Evolutionary conservation across 306 rosid genomes (phyloP).

Genomic region (Vicia villosa): DNA sequence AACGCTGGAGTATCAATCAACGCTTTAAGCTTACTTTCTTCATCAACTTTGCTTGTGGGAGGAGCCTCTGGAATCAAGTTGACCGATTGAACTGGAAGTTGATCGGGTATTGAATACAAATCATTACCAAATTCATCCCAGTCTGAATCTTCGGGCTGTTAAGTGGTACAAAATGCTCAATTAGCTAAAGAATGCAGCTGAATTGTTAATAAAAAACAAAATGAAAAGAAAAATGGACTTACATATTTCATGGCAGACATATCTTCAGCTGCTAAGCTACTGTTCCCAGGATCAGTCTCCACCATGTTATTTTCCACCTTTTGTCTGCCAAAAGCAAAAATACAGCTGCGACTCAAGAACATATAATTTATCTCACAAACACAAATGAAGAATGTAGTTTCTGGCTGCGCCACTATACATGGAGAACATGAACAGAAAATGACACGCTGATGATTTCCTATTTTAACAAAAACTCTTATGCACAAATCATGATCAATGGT

Average conservation of each 20-base stretch:
- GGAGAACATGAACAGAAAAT: slow-evolving; percentile 19
- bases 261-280: slow-evolving; percentile 52
- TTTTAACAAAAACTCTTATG: slow-evolving; percentile 12
- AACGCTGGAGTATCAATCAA: slow-evolving; percentile 81
- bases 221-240: slow-evolving; percentile 29
- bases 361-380: slow-evolving; percentile 23
- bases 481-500: slow-evolving; percentile 36
- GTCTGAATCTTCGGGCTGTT: slow-evolving; percentile 77
- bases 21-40: slow-evolving; percentile 94
- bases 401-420: slow-evolving; percentile 11
- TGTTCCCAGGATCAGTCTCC: slow-evolving; percentile 56
- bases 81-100: slow-evolving; percentile 61
- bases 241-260: slow-evolving; percentile 71
- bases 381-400: slow-evolving; percentile 4
- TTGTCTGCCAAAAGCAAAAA: slow-evolving; percentile 58
- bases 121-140: slow-evolving; percentile 99
- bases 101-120: slow-evolving; percentile 89
- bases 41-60: slow-evolving; percentile 76
- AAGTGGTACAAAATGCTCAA: slow-evolving; percentile 30
- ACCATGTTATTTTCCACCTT: slow-evolving; percentile 62
- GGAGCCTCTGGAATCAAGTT: slow-evolving; percentile 66
- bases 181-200: slow-evolving; percentile 1
- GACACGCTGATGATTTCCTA: slow-evolving; percentile 6
- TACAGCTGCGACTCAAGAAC: slow-evolving; percentile 36
- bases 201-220: neutral